phyloP scores from a whole-genome alignment of 495 filamentous ascomycete genomes.

The Evansstolkia leycettana region DNA sequence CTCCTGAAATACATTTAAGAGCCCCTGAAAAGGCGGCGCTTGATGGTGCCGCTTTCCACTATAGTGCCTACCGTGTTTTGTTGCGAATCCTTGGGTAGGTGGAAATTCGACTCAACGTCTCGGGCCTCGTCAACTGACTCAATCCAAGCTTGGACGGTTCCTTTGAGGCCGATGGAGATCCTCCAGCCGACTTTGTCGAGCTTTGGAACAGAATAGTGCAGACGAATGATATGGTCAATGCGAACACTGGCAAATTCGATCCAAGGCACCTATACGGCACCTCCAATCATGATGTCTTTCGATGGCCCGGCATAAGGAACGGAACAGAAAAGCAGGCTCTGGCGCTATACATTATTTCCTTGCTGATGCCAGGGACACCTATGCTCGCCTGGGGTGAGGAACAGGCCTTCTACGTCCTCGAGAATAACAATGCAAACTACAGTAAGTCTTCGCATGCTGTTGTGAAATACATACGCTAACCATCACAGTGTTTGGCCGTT shows the following conservation, averaged over 20 bases:
- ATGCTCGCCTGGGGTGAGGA: constrained; percentile 37
- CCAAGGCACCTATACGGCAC: constrained; percentile 36
- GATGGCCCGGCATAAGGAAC: constrained; percentile 37
- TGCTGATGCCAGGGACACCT: constrained; percentile 35
- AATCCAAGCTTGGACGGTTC: constrained; percentile 24
- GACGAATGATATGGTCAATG: constrained; percentile 34
- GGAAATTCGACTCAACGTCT: neutral
- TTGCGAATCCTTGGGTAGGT: constrained; percentile 30
- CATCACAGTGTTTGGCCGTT: constrained; percentile 28
- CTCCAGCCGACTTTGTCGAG: constrained; percentile 28
- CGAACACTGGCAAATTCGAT: constrained; percentile 36
- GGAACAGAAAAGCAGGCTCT: constrained; percentile 33
- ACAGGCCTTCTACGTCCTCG: constrained; percentile 35
- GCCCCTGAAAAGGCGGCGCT: constrained; percentile 20
- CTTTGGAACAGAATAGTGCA: constrained; percentile 25
- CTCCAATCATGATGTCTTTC: constrained; percentile 40
- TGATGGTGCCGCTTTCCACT: constrained; percentile 34
- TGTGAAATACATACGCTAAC: no score
- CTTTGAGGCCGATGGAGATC: constrained; percentile 23
- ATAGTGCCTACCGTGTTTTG: constrained; percentile 32
- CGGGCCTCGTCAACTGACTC: neutral
- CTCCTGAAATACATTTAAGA: constrained; percentile 15
- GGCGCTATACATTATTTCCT: constrained; percentile 30
- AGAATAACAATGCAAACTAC: constrained; percentile 35
- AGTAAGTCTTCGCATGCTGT: no score